Evolutionary conservation across 2,329 filamentous ascomycete genomes (phyloP).

Genomic region (Monosporascus sp.): DNA sequence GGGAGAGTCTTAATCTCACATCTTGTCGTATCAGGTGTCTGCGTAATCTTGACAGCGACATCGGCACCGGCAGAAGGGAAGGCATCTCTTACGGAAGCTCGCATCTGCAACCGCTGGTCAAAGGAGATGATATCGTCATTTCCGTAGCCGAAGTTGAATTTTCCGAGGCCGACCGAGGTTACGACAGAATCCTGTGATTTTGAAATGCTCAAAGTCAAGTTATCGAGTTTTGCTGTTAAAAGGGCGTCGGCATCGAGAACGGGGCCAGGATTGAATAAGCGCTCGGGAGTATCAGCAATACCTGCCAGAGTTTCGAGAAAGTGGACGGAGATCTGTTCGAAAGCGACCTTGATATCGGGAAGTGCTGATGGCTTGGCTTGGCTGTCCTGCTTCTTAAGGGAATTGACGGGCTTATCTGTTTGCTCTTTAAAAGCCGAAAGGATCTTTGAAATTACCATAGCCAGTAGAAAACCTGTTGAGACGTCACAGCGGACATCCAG

Average conservation of each 20-base stretch:
- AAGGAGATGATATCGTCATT: constrained; percentile 60
- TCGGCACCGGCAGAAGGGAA: constrained; percentile 54
- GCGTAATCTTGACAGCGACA: constrained; percentile 47
- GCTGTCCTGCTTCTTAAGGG: constrained; percentile 8
- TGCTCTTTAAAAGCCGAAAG: constrained; percentile 37
- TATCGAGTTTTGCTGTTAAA: constrained; percentile 43
- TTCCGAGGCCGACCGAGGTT: constrained; percentile 43
- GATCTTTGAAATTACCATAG: constrained; percentile 45
- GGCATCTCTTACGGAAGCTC: constrained; percentile 52
- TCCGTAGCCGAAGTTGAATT: constrained; percentile 58
- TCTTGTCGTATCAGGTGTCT: constrained; percentile 37
- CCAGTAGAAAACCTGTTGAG: constrained; percentile 49
- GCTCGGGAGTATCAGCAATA: constrained; percentile 44
- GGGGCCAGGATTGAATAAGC: constrained; percentile 34
- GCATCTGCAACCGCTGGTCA: constrained; percentile 51
- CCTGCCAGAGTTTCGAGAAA: constrained; percentile 51
- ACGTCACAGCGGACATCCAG: constrained; percentile 49
- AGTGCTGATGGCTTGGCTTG: constrained; percentile 14
- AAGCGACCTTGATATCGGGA: constrained; percentile 37
- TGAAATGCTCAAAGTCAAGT: constrained; percentile 31
- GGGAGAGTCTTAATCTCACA: constrained; percentile 72
- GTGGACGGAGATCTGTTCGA: constrained; percentile 46
- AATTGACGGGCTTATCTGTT: constrained; percentile 3
- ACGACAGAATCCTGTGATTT: constrained; percentile 22
- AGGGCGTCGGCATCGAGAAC: constrained; percentile 45